Base-by-base conservation (phyloP, 805 yeast species). In the Saitoella complicata region DNA sequence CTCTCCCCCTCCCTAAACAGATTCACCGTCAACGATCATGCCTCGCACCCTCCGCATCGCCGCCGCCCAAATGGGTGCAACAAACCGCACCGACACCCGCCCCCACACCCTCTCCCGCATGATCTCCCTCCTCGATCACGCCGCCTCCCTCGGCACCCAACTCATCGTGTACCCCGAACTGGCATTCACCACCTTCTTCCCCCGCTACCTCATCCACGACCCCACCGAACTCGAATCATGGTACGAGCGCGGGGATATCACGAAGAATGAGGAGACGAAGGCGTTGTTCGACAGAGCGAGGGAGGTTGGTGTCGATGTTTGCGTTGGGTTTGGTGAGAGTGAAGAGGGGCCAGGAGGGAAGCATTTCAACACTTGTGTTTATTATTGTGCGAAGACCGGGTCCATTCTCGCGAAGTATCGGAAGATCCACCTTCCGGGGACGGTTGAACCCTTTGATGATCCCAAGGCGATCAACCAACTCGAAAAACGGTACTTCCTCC, bases 341-440 rank as follows among this genome's bases (percentile, higher is more conserved):
- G 61, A 67, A 9, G 66, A 62, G 9, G 21, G n/a, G n/a, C n/a
- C n/a, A n/a, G n/a, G 2, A 4, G 21, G 21, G 21, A 57, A 62
- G 6, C 66, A 53, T 41, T 64, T 53, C 55, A 64, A 64, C 51
- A 60, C 63, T 4, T 59, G 58, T 38, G 52, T 61, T 4, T 49
- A 60, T 34, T 49, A 60, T 34, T 60, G 62, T 36, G 64, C 59
- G 45, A 57, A 60, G 42, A 51, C 49, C 12, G 68, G 65, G 5
- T 45, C 51, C 9, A 40, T 55, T 7, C 55, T 62, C 5, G 54
- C 53, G 40, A 64, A 63, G 49, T 58, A 64, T 50, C 57, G 68
- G 50, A 63, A 64, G 46, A 60, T 63, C 30, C 66, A 64, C 45
- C 46, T 64, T 21, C 68, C 68, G 32, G 68, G 67, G 1, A 59